Base-by-base conservation (phyloP, 192 early-diverging fungal species). In the Funneliformis mosseae region DNA sequence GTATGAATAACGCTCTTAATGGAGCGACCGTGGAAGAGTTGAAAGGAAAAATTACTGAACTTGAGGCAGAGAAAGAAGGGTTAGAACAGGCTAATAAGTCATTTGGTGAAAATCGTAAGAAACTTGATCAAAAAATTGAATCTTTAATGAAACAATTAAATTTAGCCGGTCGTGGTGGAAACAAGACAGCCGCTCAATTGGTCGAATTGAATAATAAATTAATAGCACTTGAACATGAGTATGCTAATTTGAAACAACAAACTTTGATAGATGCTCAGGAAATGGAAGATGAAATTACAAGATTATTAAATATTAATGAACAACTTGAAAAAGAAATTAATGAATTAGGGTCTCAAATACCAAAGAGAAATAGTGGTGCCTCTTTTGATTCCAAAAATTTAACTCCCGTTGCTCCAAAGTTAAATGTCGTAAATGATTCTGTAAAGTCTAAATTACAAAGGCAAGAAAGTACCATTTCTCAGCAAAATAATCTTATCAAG, bases 41-140 rank as follows among this genome's bases (percentile, higher is more conserved):
- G 28, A 18, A 50, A 75, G 27, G 8, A 59, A 75, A 60, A 55
- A 59, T 75, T 14, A 7, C 25, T 7, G 45, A 55, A 14, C 45
- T 75, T 60, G 74, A 75, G 41, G 74, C 74, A 14, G 74, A 75
- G 59, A 75, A 75, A 50, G 74, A 75, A 75, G 48, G 74, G 5
- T 41, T 75, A 16, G 74, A 75, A 38, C 46, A 75, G 59, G 74
- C 74, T 59, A 75, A 75, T 75, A 60, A 55, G 12, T 33, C 28
- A 38, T 60, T 75, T 27, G 28, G 6, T 50, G 74, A 75, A 75
- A 50, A 75, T 14, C 43, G 74, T 39, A 60, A 60, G 27, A 75
- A 75, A 23, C 74, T 75, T 21, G 74, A 75, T 60, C 74, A 75
- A 60, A 75, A 55, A 16, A 21, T 75, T 41, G 74, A 75, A 38